A percentile compares a stretch with the other conserved stretches of the same genome.
These are phyloP conservation scores for Collybia sp. DNA, from an alignment of 768 basidiomycete species.

Conservation along the genomic window DNA sequence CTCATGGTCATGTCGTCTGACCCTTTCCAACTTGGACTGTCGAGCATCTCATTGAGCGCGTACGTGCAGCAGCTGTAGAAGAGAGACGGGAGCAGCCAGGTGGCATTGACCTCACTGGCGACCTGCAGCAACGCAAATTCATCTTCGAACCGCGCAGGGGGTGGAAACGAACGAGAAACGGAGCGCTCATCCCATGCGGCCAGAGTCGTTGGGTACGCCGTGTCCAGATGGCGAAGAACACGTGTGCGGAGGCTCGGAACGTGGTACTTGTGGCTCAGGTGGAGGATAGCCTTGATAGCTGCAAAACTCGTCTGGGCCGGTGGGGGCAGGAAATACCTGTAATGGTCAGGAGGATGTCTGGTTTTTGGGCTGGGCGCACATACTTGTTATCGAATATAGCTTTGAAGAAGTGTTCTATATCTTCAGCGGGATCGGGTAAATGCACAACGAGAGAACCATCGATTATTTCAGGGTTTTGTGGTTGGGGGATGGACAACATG, in stretches of 20 bases:
- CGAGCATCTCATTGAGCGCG: slow-evolving; percentile 11
- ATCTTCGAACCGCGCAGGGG: slow-evolving; percentile 9
- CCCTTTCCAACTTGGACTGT: slow-evolving; percentile 10
- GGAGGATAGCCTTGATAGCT: slow-evolving; percentile 12
- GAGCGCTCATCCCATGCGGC: slow-evolving; percentile 9
- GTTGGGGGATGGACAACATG: slow-evolving; percentile 14
- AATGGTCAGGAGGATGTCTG: background rate
- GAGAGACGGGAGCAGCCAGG: slow-evolving; percentile 14
- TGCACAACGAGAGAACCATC: slow-evolving; percentile 11
- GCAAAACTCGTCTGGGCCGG: slow-evolving; percentile 12
- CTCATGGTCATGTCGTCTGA: slow-evolving; percentile 7
- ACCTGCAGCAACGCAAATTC: slow-evolving; percentile 13
- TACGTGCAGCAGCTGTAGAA: slow-evolving; percentile 15
- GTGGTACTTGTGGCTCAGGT: slow-evolving; percentile 16
- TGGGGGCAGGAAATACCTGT: slow-evolving; percentile 12
- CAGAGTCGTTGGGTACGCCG: slow-evolving; percentile 13
- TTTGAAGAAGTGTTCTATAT: slow-evolving; percentile 11
- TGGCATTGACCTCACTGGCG: slow-evolving; percentile 10
- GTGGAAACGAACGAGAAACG: slow-evolving; percentile 10
- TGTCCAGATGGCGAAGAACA: slow-evolving; percentile 13
- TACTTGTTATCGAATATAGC: slow-evolving; percentile 12
- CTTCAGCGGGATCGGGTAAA: slow-evolving; percentile 9
- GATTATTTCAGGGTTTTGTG: slow-evolving; percentile 6
- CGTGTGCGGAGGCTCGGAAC: slow-evolving; percentile 9
- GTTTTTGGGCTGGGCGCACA: background rate